Evolutionary conservation across 1,139 yeast species (phyloP).

Genomic region (Blastobotrys buckinghamii): DNA sequence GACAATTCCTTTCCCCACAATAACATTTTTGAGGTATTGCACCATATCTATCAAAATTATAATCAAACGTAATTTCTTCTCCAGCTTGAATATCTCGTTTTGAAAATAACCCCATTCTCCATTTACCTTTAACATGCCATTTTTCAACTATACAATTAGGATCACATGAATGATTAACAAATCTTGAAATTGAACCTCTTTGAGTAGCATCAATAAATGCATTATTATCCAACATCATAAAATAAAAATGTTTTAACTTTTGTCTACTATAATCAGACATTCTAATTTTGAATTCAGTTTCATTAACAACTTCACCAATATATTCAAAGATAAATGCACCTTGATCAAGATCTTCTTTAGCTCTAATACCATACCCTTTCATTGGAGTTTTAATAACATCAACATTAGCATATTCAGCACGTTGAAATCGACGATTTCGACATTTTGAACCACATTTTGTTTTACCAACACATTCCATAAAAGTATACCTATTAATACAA

Average conservation of each 20-base stretch:
- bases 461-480: slow-evolving; percentile 79
- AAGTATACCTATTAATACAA: slow-evolving; percentile 87
- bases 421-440: slow-evolving; percentile 83
- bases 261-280: slow-evolving; percentile 67
- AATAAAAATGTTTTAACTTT: slow-evolving; percentile 82
- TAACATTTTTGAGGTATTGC: slow-evolving; percentile 91
- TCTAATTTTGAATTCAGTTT: slow-evolving; percentile 60
- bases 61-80: slow-evolving; percentile 92
- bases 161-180: slow-evolving; percentile 89
- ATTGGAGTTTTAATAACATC: slow-evolving; percentile 73
- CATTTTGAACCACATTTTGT: slow-evolving; percentile 74
- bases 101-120: slow-evolving; percentile 93
- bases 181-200: slow-evolving; percentile 82
- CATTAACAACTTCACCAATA: slow-evolving; percentile 89
- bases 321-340: slow-evolving; percentile 81
- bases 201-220: slow-evolving; percentile 92
- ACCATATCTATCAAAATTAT: slow-evolving; percentile 94
- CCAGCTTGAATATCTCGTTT: slow-evolving; percentile 65
- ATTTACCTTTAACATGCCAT: slow-evolving; percentile 91
- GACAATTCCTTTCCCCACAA: slow-evolving; percentile 90
- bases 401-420: slow-evolving; percentile 59
- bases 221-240: slow-evolving; percentile 93
- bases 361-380: slow-evolving; percentile 88
- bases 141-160: slow-evolving; percentile 95
- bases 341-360: slow-evolving; percentile 51